Base-by-base conservation (phyloP, 1,284 basidiomycete genomes). In the Gymnopus androsaceus region DNA sequence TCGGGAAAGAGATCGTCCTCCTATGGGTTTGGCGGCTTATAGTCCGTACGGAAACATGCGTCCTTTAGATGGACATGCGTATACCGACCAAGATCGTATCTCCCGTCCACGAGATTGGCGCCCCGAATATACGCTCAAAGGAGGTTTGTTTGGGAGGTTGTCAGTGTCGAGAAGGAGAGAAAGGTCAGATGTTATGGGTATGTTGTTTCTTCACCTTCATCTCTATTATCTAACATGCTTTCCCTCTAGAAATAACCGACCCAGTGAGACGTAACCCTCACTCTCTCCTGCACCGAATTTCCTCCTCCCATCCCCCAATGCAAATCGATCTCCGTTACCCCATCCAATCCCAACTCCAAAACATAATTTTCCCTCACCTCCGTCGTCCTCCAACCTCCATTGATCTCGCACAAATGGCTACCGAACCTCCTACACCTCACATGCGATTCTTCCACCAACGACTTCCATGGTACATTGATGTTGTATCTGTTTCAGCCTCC, bases 401-500 rank as follows among this genome's bases (percentile, higher is more conserved):
- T 57, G 81, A 82, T 56, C 70, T 79, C 59, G 69, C 67, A 21
- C 76, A 76, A 50, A 69, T 77, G 30, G 77, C 73, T 9, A 78
- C 76, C 25, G 69, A 72, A 31, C 83, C 83, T 0, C 68, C 79
- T 0, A 67, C 75, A 1, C 60, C 69, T 21, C 69, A 70, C 56
- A 75, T 85, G 69, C 76, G 79, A 11, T 58, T 85, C 49, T 79
- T 74, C 58, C 80, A 82, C 63, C 68, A 75, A 0, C 71, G 72
- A 30, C 66, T 83, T 8, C 84, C 83, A 2, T 85, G 84, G 83
- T 81, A 78, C 64, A 77, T 85, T 65, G 80, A 83, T 53, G 69
- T 83, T 23, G 63, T 64, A 19, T 17, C 67, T 72, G n/a, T 68
- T 70, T 19, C 75, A 77, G 50, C 73, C 75, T 1, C 65, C 77